Evolutionary conservation across 176 grass and related monocot species (phyloP).

Genomic region (Zizania latifolia): DNA sequence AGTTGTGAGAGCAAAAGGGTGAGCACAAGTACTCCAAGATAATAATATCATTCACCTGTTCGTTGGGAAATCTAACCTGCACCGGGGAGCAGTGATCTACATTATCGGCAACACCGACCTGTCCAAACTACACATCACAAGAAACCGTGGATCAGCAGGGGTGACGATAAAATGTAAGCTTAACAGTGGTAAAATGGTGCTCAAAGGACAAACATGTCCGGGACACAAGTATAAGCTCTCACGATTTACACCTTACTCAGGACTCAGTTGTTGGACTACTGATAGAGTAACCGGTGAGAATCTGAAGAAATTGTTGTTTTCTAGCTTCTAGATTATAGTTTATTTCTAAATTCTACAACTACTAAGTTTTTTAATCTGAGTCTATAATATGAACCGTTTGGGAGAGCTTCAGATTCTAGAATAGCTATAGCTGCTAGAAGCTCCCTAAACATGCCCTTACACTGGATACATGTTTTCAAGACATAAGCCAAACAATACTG

Average conservation of each 20-base stretch:
- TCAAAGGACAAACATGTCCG: not conserved
- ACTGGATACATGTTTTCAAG: not conserved
- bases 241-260: not conserved
- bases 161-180: not conserved
- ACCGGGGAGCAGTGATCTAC: constrained; percentile 57
- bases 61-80: constrained; percentile 48
- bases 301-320: too few species aligned
- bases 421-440: too few species aligned
- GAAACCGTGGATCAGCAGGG: not conserved
- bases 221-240: not conserved
- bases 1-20: not conserved
- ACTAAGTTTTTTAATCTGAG: too few species aligned
- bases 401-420: too few species aligned
- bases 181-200: not conserved
- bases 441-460: too few species aligned
- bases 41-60: constrained; percentile 40
- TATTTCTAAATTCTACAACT: too few species aligned
- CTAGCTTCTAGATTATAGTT: too few species aligned
- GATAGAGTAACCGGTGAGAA: too few species aligned
- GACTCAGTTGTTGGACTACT: not conserved
- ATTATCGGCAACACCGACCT: constrained; percentile 51
- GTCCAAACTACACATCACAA: constrained; percentile 54
- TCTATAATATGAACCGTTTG: too few species aligned
- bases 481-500: not conserved
- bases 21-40: not conserved